Evolutionary conservation across 352 stramenopile genomes (phyloP), one percentile per base, ranked within the genome.

Genomic region (Blastocystis sp.): DNA sequence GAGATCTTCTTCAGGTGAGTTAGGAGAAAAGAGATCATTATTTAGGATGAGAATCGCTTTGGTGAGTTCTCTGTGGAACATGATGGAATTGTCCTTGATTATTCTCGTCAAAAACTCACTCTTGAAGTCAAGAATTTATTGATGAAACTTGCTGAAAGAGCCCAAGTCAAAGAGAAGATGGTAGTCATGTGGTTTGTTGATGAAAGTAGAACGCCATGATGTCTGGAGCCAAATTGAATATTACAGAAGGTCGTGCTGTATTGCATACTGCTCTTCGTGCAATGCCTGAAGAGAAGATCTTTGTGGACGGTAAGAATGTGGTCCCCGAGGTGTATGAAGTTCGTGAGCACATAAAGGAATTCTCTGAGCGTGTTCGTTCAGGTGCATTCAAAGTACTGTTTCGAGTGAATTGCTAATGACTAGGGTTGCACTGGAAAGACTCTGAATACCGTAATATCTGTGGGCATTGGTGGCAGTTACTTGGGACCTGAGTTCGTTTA

Each of bases 401-500:
- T 88, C 4, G 30, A 1, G 3, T 70, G 24, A 24, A 57, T n/a
- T 7, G 27, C 1, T 90, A 27, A 35, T 27, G 0, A 33, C 89
- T 82, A 92, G 59, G 95, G 96, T 24, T 95, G 93, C 77, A 99
- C 97, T 15, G 96, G 96, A 78, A 98, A 98, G 91, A 57, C 82
- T 42, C 90, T 99, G 6, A 96, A 93, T 87, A 97, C 97, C 90
- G 93, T 98, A 62, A 92, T 99, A 51, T 97, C 95, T 42, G 96
- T 99, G 77, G 96, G 96, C 19, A 98, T 98, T 82, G 97, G 96
- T 79, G 95, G 95, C 73, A 96, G 92, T 90, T 97, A 98, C 92
- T 93, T 98, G 22, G 96, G 96, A 19, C 96, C 96, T 1, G 95
- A 99, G 92, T 98, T 98, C 90, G 95, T 99, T 0, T 97, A 95